Conservation (phyloP, 305 asterid genomes). For the Andrographis paniculata region DNA sequence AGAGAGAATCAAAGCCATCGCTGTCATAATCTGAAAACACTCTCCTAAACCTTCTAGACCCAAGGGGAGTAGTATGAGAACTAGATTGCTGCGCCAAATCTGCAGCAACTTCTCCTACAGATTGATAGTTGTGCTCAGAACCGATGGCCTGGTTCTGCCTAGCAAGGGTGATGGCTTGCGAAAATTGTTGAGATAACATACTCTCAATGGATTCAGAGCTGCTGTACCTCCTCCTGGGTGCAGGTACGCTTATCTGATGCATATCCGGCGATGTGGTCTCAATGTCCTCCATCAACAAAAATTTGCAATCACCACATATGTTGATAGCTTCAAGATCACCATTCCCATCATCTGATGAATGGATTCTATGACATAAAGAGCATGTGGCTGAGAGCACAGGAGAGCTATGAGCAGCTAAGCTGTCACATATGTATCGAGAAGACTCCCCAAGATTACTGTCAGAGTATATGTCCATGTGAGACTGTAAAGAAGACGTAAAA, state of each 20-base stretch:
- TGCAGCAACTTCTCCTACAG: constrained; percentile 34
- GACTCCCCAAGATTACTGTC: constrained; percentile 36
- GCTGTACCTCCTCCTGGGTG: constrained; percentile 36
- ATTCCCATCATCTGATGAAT: constrained; percentile 32
- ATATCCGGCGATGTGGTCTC: constrained; percentile 44
- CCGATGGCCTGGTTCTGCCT: constrained; percentile 39
- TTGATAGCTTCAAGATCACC: constrained; percentile 37
- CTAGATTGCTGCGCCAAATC: constrained; percentile 27
- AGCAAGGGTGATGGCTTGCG: constrained; percentile 37
- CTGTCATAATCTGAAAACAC: constrained; percentile 69
- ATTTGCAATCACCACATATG: constrained; percentile 77
- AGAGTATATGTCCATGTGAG: constrained; percentile 38
- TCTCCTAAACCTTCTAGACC: constrained; percentile 65
- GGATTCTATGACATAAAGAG: constrained; percentile 48
- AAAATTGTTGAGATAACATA: constrained; percentile 53
- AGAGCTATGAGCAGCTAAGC: constrained; percentile 16
- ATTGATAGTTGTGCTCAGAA: constrained; percentile 37
- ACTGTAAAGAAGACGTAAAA: constrained; percentile 16
- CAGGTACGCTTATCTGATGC: constrained; percentile 26
- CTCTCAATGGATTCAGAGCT: constrained; percentile 62
- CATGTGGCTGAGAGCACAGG: constrained; percentile 28
- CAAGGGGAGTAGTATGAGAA: constrained; percentile 52
- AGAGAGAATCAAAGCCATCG: constrained; percentile 67
- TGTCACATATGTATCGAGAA: constrained; percentile 22
- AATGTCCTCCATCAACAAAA: constrained; percentile 60